Percentiles rank a stretch among this genome's conserved stretches.
Evolutionary conservation across 441 rosid genomes (phyloP).

Genomic region (Populus trichocarpa): DNA sequence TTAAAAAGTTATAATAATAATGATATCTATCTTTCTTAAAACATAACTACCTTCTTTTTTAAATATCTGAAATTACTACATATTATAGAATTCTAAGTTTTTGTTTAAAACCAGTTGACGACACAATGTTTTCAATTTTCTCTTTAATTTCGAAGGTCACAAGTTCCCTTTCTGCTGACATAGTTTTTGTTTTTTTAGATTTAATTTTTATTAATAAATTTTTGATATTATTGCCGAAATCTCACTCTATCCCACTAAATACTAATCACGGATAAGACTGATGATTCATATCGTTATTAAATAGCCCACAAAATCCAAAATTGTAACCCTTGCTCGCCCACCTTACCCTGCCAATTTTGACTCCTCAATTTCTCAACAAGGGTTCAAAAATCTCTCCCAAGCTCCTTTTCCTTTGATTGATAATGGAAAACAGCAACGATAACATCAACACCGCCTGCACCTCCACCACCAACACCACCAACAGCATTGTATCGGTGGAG

Average conservation of each 20-base stretch:
- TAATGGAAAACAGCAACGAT: constrained; percentile 37
- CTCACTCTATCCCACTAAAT: not conserved
- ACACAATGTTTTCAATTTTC: too few relatives aligned
- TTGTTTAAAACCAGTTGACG: too few relatives aligned
- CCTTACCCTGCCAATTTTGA: too few relatives aligned
- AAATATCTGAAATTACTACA: too few relatives aligned
- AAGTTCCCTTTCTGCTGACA: too few relatives aligned
- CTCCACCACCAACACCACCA: constrained; percentile 4
- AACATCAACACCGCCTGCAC: constrained; percentile 15
- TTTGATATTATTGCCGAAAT: not conserved
- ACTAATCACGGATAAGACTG: not conserved
- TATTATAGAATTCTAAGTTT: too few relatives aligned
- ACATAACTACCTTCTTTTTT: too few relatives aligned
- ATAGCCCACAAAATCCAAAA: not conserved
- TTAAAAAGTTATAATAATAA: too few relatives aligned
- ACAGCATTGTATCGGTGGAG: constrained; percentile 37
- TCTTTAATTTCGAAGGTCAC: too few relatives aligned
- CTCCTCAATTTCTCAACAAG: not conserved
- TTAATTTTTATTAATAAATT: too few relatives aligned
- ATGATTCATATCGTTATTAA: too few relatives aligned
- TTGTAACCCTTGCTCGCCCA: not conserved
- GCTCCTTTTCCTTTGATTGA: not conserved
- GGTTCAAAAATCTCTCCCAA: not conserved
- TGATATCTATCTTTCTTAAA: too few relatives aligned
- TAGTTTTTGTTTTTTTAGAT: not conserved